Percentiles rank a stretch among this genome's conserved stretches.
Conservation (phyloP, 2,329 filamentous ascomycete genomes). For the Tolypocladium pustulatum region DNA sequence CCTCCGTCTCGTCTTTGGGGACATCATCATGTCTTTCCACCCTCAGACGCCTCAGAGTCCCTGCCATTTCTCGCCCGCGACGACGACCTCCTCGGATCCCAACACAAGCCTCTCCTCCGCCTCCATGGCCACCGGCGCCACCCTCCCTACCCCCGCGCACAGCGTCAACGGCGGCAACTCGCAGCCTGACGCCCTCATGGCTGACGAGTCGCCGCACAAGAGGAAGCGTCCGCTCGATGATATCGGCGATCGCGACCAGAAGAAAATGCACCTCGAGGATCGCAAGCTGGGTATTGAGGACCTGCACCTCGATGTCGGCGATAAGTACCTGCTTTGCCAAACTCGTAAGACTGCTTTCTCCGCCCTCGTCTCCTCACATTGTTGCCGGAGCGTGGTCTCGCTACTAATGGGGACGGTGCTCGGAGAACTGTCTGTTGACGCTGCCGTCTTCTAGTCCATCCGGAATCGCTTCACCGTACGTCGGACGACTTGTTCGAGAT, state of each 20-base stretch:
- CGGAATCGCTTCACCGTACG: slow-evolving; percentile 33
- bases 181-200: slow-evolving; percentile 33
- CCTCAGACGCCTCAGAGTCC: slow-evolving; percentile 59
- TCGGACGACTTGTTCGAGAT: slow-evolving; percentile 49
- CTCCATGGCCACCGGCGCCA: slow-evolving; percentile 32
- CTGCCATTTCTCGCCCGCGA: slow-evolving; percentile 46
- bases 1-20: neutral
- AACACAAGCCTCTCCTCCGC: slow-evolving; percentile 40
- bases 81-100: slow-evolving; percentile 36
- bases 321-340: slow-evolving; percentile 57
- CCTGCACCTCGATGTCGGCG: slow-evolving; percentile 55
- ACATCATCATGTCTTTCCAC: slow-evolving; percentile 51
- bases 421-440: slow-evolving; percentile 31
- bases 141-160: slow-evolving; percentile 52
- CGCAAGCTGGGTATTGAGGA: slow-evolving; percentile 52
- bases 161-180: slow-evolving; percentile 47
- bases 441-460: slow-evolving; percentile 34
- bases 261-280: slow-evolving; percentile 53
- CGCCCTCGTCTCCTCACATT: slow-evolving; percentile 15
- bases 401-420: slow-evolving; percentile 7
- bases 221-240: slow-evolving; percentile 51
- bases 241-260: slow-evolving; percentile 41
- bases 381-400: neutral
- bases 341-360: slow-evolving; percentile 52
- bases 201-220: slow-evolving; percentile 47